Percentiles rank a stretch among this genome's conserved stretches.
These are phyloP conservation scores for Sporothrix phasma DNA, from an alignment of 2,329 filamentous ascomycete genomes.

Conservation along the genomic window DNA sequence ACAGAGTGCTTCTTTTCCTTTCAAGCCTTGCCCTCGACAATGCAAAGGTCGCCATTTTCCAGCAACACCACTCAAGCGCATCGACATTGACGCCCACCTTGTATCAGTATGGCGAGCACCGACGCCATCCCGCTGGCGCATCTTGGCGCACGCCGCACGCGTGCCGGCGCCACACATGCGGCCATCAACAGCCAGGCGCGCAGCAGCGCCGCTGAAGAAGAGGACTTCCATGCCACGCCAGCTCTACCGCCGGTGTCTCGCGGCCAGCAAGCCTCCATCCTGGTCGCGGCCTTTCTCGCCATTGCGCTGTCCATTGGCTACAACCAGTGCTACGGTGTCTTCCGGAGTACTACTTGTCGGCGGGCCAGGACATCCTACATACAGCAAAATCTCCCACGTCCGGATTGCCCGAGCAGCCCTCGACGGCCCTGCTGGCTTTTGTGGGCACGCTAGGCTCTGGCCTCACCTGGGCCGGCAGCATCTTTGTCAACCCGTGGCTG, in stretches of 20 bases:
- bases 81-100: too few relatives aligned
- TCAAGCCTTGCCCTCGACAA: background rate
- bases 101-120: background rate
- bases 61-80: background rate
- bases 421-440: slow-evolving; percentile 37
- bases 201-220: background rate
- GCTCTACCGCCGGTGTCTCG: slow-evolving; percentile 28
- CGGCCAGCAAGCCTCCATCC: slow-evolving; percentile 33
- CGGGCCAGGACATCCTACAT: slow-evolving; percentile 31
- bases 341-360: slow-evolving; percentile 38
- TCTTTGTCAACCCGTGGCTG: slow-evolving; percentile 39
- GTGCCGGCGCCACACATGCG: slow-evolving; percentile 5
- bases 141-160: slow-evolving; percentile 6
- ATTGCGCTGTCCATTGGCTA: slow-evolving; percentile 39
- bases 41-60: background rate
- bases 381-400: background rate
- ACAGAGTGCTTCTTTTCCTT: background rate
- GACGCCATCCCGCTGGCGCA: background rate
- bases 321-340: slow-evolving; percentile 40
- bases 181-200: background rate
- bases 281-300: slow-evolving; percentile 34
- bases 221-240: slow-evolving; percentile 11
- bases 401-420: slow-evolving; percentile 18
- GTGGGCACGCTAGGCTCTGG: slow-evolving; percentile 39
- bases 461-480: slow-evolving; percentile 40